These are phyloP conservation scores for Digitaria exilis DNA, from an alignment of 202 grass and related monocot genomes.

Conservation along the genomic window DNA sequence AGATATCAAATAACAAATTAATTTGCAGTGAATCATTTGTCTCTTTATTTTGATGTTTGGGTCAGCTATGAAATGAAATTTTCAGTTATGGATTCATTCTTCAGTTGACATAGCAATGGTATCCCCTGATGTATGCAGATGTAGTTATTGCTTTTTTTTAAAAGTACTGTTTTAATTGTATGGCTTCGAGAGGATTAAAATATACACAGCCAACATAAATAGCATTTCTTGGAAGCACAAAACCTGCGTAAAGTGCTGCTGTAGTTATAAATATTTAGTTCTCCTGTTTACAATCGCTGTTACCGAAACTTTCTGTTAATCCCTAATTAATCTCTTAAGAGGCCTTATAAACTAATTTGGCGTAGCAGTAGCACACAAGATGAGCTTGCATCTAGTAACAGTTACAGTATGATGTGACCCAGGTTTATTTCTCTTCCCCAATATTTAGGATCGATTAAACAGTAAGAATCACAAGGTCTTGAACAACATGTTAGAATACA, in stretches of 20 bases:
- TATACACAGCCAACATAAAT: no score
- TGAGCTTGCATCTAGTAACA: not conserved
- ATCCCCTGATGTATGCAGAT: not conserved
- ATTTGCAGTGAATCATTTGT: no score
- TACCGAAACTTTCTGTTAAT: not conserved
- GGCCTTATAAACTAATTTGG: not conserved
- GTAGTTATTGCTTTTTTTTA: not conserved
- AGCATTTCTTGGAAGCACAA: no score
- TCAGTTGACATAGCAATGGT: not conserved
- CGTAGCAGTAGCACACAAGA: not conserved
- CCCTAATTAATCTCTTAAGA: not conserved
- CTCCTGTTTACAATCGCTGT: not conserved
- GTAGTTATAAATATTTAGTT: not conserved
- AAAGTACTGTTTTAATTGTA: no score
- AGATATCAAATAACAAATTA: no score
- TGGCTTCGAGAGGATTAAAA: not conserved
- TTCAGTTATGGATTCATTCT: not conserved
- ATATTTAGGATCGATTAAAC: not conserved
- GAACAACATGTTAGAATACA: not conserved
- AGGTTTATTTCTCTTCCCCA: conserved; percentile 5
- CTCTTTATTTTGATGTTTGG: no score
- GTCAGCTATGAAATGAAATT: not conserved
- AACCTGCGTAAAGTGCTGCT: not conserved
- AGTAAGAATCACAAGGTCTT: not conserved
- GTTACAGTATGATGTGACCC: not conserved